phyloP scores from a whole-genome alignment of 352 stramenopile species.

The Halophytophthora polymorphica region DNA sequence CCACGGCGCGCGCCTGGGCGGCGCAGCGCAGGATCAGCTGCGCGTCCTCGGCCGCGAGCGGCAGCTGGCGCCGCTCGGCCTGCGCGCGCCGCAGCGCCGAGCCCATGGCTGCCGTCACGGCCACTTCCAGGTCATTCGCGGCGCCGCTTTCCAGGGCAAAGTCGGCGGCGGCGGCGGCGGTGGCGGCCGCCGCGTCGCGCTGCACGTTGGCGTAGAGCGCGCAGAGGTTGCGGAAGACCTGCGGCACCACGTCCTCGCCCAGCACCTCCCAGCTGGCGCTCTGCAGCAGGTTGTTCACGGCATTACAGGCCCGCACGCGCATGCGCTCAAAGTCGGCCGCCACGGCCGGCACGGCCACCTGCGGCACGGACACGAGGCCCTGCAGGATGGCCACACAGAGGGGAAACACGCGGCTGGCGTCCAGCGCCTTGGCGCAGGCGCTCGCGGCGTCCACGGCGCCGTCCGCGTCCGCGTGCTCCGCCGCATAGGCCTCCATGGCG shows the following conservation, averaged over 20 bases:
- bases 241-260: conserved; percentile 49
- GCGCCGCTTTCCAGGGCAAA: conserved; percentile 34
- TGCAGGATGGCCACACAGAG: conserved; percentile 71
- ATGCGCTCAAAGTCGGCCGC: conserved; percentile 75
- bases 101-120: conserved; percentile 69
- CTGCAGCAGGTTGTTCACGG: conserved; percentile 80
- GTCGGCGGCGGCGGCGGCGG: conserved; percentile 21
- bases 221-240: conserved; percentile 79
- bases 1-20: conserved; percentile 55
- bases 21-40: conserved; percentile 66
- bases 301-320: conserved; percentile 76
- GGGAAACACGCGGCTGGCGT: conserved; percentile 45
- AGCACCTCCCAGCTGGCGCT: conserved; percentile 52
- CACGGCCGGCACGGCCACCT: conserved; percentile 45
- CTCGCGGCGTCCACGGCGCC: conserved; percentile 12
- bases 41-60: conserved; percentile 56
- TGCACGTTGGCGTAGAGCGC: conserved; percentile 70
- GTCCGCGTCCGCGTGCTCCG: conserved; percentile 59
- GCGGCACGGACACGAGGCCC: conserved; percentile 68
- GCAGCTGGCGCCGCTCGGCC: conserved; percentile 46
- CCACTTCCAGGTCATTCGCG: conserved; percentile 63
- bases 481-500: conserved; percentile 77
- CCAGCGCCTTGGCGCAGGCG: conserved; percentile 31
- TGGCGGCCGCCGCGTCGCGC: conserved; percentile 26
- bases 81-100: conserved; percentile 63